Evolutionary conservation across 306 rosid genomes (phyloP).

Genomic region (Castanea mollissima): DNA sequence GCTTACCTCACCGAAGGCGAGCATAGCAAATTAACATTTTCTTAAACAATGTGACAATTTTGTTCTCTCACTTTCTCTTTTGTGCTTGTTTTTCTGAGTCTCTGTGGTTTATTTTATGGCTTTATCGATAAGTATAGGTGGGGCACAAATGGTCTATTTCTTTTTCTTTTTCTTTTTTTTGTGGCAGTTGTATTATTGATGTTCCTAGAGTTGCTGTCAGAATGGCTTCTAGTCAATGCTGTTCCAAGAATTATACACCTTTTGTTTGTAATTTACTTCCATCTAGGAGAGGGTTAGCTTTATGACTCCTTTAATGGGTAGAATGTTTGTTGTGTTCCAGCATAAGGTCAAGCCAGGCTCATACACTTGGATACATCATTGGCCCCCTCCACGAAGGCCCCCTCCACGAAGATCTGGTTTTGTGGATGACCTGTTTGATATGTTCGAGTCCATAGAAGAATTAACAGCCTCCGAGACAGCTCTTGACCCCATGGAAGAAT

Average conservation of each 20-base stretch:
- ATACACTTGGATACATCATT: constrained; percentile 48
- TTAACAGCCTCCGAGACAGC: background rate
- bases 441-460: constrained; percentile 32
- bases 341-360: constrained; percentile 56
- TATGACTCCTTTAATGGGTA: constrained; percentile 49
- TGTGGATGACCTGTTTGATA: constrained; percentile 31
- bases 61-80: constrained; percentile 5
- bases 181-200: background rate
- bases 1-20: background rate
- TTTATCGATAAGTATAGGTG: background rate
- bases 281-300: constrained; percentile 38
- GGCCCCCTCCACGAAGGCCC: constrained; percentile 54
- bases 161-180: background rate
- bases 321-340: constrained; percentile 66
- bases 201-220: constrained; percentile 4
- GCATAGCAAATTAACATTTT: background rate
- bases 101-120: background rate
- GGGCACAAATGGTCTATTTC: background rate
- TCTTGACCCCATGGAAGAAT: constrained; percentile 6
- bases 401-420: constrained; percentile 45
- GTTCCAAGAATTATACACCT: constrained; percentile 24
- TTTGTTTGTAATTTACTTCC: constrained; percentile 29
- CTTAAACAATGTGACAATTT: background rate
- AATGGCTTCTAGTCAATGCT: constrained; percentile 8
- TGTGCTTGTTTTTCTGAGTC: background rate